These are phyloP conservation scores for Populus simonii DNA, from an alignment of 345 rosid species.

Conservation along the genomic window DNA sequence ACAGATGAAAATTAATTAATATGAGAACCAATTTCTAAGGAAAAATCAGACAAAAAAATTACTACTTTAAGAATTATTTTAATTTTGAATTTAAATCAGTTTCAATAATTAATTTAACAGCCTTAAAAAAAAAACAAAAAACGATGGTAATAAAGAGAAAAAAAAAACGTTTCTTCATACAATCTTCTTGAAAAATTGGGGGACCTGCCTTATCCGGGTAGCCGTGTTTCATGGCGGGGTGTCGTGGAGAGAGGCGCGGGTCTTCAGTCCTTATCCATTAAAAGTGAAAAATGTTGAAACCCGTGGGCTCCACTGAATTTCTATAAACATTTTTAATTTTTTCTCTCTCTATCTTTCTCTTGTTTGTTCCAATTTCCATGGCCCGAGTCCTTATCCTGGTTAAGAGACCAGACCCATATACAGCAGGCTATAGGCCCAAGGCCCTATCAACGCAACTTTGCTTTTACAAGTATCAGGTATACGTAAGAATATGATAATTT, in stretches of 20 bases:
- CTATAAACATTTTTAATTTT: too few relatives aligned
- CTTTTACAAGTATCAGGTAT: too few relatives aligned
- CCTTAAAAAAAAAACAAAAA: neutral
- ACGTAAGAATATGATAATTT: too few relatives aligned
- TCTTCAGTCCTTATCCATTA: constrained; percentile 25
- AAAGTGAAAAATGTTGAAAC: constrained; percentile 9
- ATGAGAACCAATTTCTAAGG: too few relatives aligned
- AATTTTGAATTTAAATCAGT: neutral
- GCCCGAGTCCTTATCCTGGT: neutral
- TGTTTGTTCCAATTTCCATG: neutral
- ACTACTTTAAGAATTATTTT: too few relatives aligned
- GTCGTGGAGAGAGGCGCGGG: constrained; percentile 7
- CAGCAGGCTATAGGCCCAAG: neutral
- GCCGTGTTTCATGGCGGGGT: constrained; percentile 20
- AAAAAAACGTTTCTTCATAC: too few relatives aligned
- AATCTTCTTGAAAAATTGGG: neutral
- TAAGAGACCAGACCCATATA: neutral
- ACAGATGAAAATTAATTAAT: too few relatives aligned
- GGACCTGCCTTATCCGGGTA: constrained; percentile 30
- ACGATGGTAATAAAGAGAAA: neutral
- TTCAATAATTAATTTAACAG: too few relatives aligned
- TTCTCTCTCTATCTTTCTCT: neutral
- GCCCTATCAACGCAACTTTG: neutral
- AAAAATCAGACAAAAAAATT: too few relatives aligned
- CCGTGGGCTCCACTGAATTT: constrained; percentile 8